phyloP scores from a whole-genome alignment of 116 monocot species.

The Posidonia oceanica region DNA sequence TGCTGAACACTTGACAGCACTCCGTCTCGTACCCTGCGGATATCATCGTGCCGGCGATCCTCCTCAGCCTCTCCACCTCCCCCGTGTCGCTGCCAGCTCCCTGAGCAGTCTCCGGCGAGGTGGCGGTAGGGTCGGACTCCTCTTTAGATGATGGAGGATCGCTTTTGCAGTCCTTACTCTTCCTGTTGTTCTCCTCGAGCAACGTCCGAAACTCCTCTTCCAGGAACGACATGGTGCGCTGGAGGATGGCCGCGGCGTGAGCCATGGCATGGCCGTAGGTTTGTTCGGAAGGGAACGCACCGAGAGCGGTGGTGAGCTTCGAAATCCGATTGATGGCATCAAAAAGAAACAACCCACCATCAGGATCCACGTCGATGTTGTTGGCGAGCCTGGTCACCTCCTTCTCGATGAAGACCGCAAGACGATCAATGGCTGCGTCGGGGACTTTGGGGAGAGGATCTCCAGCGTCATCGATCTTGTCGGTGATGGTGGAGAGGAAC shows the following conservation, averaged over 20 bases:
- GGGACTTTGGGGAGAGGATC: slow-evolving; percentile 27
- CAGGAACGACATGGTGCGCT: slow-evolving; percentile 54
- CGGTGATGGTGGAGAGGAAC: slow-evolving; percentile 23
- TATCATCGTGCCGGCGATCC: slow-evolving; percentile 39
- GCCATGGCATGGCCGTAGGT: slow-evolving; percentile 13
- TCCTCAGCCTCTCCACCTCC: slow-evolving; percentile 16
- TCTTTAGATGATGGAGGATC: neutral
- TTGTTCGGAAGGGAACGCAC: slow-evolving; percentile 7
- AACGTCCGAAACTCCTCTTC: slow-evolving; percentile 69
- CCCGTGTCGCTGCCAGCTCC: neutral
- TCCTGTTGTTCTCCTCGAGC: slow-evolving; percentile 17
- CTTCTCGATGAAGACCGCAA: slow-evolving; percentile 30
- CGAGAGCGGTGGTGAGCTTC: slow-evolving; percentile 20
- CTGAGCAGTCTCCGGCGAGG: neutral
- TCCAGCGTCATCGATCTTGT: neutral
- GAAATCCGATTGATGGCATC: slow-evolving; percentile 27
- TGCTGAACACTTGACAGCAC: slow-evolving; percentile 36
- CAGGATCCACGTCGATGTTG: neutral
- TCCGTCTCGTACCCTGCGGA: slow-evolving; percentile 40
- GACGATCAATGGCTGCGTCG: slow-evolving; percentile 21
- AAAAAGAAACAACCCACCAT: slow-evolving; percentile 11
- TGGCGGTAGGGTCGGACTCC: neutral
- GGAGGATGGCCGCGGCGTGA: slow-evolving; percentile 28
- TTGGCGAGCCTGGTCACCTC: slow-evolving; percentile 16
- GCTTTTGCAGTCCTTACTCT: neutral